These are phyloP conservation scores for Blastomyces silverae DNA, from an alignment of 2,329 filamentous ascomycete genomes.

Conservation along the genomic window DNA sequence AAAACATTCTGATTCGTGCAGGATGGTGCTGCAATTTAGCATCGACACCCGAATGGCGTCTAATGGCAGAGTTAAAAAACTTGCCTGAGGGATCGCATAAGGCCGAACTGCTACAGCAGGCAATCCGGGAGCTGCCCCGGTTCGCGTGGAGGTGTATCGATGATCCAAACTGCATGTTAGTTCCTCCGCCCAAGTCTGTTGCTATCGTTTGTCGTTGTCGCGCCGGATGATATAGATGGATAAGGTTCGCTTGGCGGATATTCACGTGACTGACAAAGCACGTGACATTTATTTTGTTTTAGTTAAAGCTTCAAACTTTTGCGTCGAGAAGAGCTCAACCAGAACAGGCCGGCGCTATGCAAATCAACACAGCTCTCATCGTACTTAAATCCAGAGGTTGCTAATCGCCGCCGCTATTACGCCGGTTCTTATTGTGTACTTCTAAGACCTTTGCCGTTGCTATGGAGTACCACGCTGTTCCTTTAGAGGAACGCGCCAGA, in stretches of 20 bases:
- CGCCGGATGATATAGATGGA: no score
- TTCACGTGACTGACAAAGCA: not conserved
- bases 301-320: slow-evolving; percentile 3
- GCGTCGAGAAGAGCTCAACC: not conserved
- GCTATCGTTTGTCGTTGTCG: not conserved
- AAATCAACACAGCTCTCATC: not conserved
- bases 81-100: slow-evolving; percentile 8
- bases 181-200: not conserved
- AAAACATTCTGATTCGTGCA: slow-evolving; percentile 15
- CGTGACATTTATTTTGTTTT: slow-evolving; percentile 7
- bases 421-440: not conserved
- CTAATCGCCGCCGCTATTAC: not conserved
- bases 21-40: slow-evolving; percentile 15
- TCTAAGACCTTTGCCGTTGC: not conserved
- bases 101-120: not conserved
- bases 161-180: slow-evolving; percentile 13
- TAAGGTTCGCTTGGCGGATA: not conserved
- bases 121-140: slow-evolving; percentile 12
- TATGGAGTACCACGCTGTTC: slow-evolving; percentile 62
- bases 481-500: slow-evolving; percentile 54
- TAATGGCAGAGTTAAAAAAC: slow-evolving; percentile 9
- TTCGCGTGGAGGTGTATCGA: slow-evolving; percentile 4
- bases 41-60: slow-evolving; percentile 7
- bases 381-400: not conserved
- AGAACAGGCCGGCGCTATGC: not conserved